phyloP scores from a whole-genome alignment of 1,139 yeast genomes.

The Suhomyces anneliseae region DNA sequence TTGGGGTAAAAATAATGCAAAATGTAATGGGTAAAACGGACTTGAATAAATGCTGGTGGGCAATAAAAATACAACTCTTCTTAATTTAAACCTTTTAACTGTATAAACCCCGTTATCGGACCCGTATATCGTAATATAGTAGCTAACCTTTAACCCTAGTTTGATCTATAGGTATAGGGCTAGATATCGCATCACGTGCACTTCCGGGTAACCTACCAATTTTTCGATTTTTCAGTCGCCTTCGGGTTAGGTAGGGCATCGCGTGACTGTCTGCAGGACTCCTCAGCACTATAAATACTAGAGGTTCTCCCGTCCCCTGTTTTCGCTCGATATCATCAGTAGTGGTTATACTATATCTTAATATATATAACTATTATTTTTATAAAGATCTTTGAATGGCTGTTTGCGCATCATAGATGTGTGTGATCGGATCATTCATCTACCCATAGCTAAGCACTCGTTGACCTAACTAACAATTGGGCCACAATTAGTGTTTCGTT shows the following conservation, averaged over 20 bases:
- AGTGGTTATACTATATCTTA: constrained; percentile 24
- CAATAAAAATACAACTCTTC: too few species aligned
- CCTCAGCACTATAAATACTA: constrained; percentile 14
- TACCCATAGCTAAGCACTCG: constrained; percentile 23
- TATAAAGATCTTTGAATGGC: constrained; percentile 19
- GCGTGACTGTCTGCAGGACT: constrained; percentile 7
- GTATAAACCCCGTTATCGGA: too few species aligned
- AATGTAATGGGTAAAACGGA: too few species aligned
- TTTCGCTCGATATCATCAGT: constrained; percentile 18
- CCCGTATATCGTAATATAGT: too few species aligned
- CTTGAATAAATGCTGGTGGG: too few species aligned
- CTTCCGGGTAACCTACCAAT: constrained; percentile 14
- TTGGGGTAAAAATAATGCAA: neutral
- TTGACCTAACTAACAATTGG: constrained; percentile 23
- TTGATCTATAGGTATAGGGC: constrained; percentile 4
- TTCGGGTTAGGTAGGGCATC: neutral
- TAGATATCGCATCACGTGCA: constrained; percentile 3
- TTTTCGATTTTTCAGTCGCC: neutral
- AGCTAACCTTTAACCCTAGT: constrained; percentile 1
- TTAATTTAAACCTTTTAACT: too few species aligned
- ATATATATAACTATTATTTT: constrained; percentile 22
- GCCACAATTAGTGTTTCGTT: constrained; percentile 25
- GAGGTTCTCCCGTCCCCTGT: constrained; percentile 15
- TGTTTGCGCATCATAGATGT: constrained; percentile 17
- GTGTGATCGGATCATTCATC: constrained; percentile 13